phyloP scores from a whole-genome alignment of 768 basidiomycete species.

The Hygrophoropsis aurantiaca region DNA sequence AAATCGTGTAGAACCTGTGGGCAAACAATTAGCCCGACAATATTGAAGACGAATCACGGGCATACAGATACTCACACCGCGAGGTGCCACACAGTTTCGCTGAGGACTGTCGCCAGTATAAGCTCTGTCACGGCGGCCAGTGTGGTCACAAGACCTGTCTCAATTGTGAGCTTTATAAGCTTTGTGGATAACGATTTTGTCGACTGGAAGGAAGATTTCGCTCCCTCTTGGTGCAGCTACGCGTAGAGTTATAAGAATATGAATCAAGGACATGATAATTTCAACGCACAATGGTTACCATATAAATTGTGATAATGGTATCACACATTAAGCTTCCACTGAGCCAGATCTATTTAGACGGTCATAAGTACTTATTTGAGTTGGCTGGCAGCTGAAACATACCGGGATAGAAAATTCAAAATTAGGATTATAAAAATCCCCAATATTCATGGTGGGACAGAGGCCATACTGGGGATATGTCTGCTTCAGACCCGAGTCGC shows the following conservation, averaged over 20 bases:
- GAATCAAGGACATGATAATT: too few relatives aligned
- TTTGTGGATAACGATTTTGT: neutral
- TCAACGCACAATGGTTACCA: slow-evolving; percentile 10
- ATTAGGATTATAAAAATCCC: too few relatives aligned
- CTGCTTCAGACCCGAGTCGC: too few relatives aligned
- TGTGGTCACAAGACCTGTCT: neutral
- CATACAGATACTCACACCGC: neutral
- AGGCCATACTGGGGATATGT: too few relatives aligned
- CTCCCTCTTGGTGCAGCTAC: neutral
- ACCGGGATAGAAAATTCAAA: too few relatives aligned
- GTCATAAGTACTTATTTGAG: too few relatives aligned
- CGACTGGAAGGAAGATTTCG: neutral
- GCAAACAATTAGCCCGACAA: neutral
- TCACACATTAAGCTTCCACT: slow-evolving; percentile 17
- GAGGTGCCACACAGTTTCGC: neutral
- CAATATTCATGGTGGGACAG: too few relatives aligned
- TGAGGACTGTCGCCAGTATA: neutral
- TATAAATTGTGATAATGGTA: slow-evolving; percentile 18
- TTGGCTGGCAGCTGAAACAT: too few relatives aligned
- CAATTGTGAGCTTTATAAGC: neutral
- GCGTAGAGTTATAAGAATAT: too few relatives aligned
- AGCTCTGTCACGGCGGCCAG: neutral
- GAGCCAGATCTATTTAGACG: slow-evolving; percentile 17
- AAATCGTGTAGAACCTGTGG: neutral
- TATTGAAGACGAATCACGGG: too few relatives aligned